Base-by-base conservation (phyloP, 2,329 filamentous ascomycete genomes). In the Amauroascus verrucosus region DNA sequence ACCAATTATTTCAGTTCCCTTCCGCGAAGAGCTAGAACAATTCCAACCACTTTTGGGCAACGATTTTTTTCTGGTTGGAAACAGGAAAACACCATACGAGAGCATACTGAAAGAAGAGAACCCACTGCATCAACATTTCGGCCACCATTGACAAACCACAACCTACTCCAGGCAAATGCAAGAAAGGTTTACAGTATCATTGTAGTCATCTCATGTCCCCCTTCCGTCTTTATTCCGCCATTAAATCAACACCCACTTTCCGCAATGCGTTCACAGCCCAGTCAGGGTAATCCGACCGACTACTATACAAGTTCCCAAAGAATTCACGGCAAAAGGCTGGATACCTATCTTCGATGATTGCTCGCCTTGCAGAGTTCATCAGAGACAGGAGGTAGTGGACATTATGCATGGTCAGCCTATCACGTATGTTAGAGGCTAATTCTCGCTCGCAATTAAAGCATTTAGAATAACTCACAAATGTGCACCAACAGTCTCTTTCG, bases 401-500 rank as follows among this genome's bases (percentile, higher is more conserved):
- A 65, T 98, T 98, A 69, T 98, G 93, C 65, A 97, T 88, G 0
- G 88, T 95, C 52, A 98, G 73, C 22, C 88, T 74, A 65, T 16
- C 6, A 35, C 20, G 8, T 33, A 16, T 48, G 47, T 55, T 28
- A 53, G 35, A 37, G 41, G 26, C 26, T 20, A 8, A n/a, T 35
- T n/a, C 26, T 14, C 26, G 6, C 9, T 40, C 13, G 22, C 30
- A 41, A 6, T 13, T 33, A 41, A 30, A 6, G 28, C 9, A 8
- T 5, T 5, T 4, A 9, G 28, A n/a, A 14, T 14, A 3, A 60
- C 72, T 61, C 66, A 75, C 66, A 85, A 64, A 72, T 85, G 82
- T 14, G 94, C 93, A 6, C 91, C 88, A 1, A 88, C 90, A 0
- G 93, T 98, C 75, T 98, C 93, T 72, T 98, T 98, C 26, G 85